Evolutionary conservation across 345 rosid species (phyloP).

Genomic region (Ailanthus altissimus): DNA sequence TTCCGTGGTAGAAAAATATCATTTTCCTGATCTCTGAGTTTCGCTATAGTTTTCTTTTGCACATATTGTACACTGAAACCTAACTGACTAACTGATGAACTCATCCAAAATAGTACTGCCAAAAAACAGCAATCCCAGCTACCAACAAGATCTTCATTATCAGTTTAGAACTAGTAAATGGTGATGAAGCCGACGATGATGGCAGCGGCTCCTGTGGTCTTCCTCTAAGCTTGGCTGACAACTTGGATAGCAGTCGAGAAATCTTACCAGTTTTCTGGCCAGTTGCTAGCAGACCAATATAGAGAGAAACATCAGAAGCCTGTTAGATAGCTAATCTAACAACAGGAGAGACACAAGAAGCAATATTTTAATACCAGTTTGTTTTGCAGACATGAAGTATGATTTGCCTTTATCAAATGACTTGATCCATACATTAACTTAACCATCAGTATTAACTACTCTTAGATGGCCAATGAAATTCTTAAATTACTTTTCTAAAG

Average conservation of each 20-base stretch:
- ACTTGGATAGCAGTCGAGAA: conserved; percentile 44
- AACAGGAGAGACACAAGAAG: background rate
- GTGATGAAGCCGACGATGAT: conserved; percentile 30
- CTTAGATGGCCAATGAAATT: background rate
- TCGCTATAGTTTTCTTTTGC: conserved; percentile 16
- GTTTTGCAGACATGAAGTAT: background rate
- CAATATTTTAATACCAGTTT: background rate
- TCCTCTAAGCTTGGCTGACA: conserved; percentile 62
- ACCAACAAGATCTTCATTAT: conserved; percentile 56
- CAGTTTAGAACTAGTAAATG: conserved; percentile 46
- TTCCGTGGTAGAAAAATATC: conserved; percentile 4
- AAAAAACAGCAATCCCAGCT: conserved; percentile 62
- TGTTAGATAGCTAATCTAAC: background rate
- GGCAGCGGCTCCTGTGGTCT: conserved; percentile 35
- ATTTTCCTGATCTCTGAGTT: background rate
- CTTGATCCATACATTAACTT: background rate
- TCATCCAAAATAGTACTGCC: conserved; percentile 58
- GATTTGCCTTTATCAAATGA: background rate
- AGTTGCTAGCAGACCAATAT: conserved; percentile 39
- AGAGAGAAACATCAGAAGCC: conserved; percentile 1
- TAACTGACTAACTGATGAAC: background rate
- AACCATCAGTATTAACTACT: background rate
- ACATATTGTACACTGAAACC: conserved; percentile 29
- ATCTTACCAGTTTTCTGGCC: conserved; percentile 42
- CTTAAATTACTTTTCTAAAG: background rate